Conservation (phyloP, 176 grass and related monocot species). For the Aegilops longissima region DNA sequence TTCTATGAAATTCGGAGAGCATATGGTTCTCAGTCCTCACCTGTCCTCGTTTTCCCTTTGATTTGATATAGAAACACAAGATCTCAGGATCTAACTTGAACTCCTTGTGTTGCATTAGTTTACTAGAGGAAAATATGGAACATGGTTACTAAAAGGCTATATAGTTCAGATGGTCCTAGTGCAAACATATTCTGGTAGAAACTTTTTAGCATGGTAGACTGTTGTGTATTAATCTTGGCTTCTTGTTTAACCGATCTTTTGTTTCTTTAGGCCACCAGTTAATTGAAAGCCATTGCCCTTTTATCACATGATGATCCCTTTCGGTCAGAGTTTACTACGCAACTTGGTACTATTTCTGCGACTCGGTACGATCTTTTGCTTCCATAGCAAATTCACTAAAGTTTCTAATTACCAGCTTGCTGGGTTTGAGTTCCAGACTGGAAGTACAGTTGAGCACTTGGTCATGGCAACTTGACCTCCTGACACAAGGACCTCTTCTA, state of each 20-base stretch:
- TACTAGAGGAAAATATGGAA: not conserved
- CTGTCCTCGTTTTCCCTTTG: not conserved
- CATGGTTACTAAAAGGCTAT: not conserved
- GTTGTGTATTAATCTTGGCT: slow-evolving; percentile 6
- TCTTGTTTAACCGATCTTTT: not conserved
- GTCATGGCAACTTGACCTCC: slow-evolving; percentile 20
- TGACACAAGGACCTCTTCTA: slow-evolving; percentile 17
- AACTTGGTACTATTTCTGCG: not conserved
- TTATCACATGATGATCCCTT: not conserved
- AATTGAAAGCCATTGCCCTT: slow-evolving; percentile 8
- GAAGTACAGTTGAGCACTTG: slow-evolving; percentile 20
- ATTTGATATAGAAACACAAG: not conserved
- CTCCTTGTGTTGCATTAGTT: not conserved
- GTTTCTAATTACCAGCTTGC: slow-evolving; percentile 9
- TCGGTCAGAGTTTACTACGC: not conserved
- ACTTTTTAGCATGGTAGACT: not conserved
- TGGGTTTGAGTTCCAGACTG: slow-evolving; percentile 8
- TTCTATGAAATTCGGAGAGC: slow-evolving; percentile 12
- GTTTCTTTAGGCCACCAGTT: not conserved
- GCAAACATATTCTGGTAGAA: slow-evolving; percentile 18
- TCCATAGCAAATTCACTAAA: not conserved
- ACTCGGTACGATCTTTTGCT: slow-evolving; percentile 7
- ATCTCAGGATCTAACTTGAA: not conserved
- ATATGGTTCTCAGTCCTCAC: not conserved
- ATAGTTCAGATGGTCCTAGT: not conserved